phyloP scores from a whole-genome alignment of 192 early-diverging fungal species.

The Coemansia sp. region DNA sequence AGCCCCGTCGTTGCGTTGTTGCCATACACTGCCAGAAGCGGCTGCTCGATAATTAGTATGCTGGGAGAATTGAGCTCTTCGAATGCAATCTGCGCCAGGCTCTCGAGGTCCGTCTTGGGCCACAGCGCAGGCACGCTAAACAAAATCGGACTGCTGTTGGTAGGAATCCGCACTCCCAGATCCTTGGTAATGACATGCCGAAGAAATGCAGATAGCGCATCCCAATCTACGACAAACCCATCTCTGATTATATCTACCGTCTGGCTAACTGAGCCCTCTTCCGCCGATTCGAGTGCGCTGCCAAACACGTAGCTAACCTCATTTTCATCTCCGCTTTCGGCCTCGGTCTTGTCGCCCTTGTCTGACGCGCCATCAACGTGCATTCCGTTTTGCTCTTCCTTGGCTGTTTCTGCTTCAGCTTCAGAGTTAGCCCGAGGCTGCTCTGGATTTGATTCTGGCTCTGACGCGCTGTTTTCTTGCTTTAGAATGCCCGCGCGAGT shows the following conservation, averaged over 20 bases:
- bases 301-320: slow-evolving; percentile 46
- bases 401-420: neutral
- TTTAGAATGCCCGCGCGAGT: slow-evolving; percentile 26
- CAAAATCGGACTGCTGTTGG: slow-evolving; percentile 75
- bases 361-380: neutral
- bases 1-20: slow-evolving; percentile 73
- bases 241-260: slow-evolving; percentile 57
- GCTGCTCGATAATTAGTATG: slow-evolving; percentile 79
- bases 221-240: slow-evolving; percentile 69
- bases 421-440: neutral
- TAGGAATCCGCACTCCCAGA: slow-evolving; percentile 67
- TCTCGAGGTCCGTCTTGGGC: slow-evolving; percentile 77
- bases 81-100: slow-evolving; percentile 84
- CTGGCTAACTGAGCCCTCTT: slow-evolving; percentile 17
- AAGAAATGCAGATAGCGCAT: slow-evolving; percentile 68
- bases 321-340: neutral
- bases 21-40: slow-evolving; percentile 77
- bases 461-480: neutral
- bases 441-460: neutral
- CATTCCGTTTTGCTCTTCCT: neutral
- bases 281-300: slow-evolving; percentile 34
- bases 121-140: slow-evolving; percentile 78
- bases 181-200: slow-evolving; percentile 77
- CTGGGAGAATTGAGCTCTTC: slow-evolving; percentile 87
- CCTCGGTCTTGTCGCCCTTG: slow-evolving; percentile 1